Conservation (phyloP, 148 eudicot genomes). For the Rhododendron ovatum region DNA sequence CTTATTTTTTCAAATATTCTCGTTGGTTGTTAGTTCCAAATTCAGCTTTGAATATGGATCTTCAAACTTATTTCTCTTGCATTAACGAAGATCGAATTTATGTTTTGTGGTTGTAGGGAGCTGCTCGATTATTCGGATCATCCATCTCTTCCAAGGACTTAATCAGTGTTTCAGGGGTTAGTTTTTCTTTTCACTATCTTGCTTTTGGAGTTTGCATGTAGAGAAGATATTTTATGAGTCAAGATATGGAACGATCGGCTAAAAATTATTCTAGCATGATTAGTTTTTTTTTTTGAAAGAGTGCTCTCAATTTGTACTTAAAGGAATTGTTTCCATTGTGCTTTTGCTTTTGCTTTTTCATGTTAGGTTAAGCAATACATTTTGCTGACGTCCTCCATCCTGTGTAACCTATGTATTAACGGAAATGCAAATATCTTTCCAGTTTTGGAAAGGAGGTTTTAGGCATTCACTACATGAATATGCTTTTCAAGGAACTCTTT, state of each 20-base stretch:
- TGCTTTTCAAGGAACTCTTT: background rate
- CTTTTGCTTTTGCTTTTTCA: background rate
- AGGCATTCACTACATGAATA: background rate
- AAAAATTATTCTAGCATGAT: background rate
- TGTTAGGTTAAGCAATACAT: background rate
- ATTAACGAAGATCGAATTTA: background rate
- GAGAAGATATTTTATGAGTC: background rate
- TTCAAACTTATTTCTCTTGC: background rate
- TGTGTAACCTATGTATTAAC: background rate
- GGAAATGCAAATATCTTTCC: background rate
- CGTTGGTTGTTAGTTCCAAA: background rate
- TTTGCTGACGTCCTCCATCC: background rate
- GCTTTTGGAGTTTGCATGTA: background rate
- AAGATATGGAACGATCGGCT: background rate
- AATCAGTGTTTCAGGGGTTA: slow-evolving; percentile 81
- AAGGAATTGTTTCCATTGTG: background rate
- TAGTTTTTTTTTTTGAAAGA: background rate
- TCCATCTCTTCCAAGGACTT: slow-evolving; percentile 79
- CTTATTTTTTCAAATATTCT: background rate
- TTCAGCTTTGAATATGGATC: background rate
- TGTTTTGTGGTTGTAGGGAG: slow-evolving; percentile 54
- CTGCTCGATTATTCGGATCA: slow-evolving; percentile 92
- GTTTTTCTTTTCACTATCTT: background rate
- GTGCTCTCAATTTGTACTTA: background rate
- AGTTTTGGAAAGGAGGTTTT: background rate